These are phyloP conservation scores for Tulasnella sp. DNA, from an alignment of 768 basidiomycete genomes.

Conservation along the genomic window DNA sequence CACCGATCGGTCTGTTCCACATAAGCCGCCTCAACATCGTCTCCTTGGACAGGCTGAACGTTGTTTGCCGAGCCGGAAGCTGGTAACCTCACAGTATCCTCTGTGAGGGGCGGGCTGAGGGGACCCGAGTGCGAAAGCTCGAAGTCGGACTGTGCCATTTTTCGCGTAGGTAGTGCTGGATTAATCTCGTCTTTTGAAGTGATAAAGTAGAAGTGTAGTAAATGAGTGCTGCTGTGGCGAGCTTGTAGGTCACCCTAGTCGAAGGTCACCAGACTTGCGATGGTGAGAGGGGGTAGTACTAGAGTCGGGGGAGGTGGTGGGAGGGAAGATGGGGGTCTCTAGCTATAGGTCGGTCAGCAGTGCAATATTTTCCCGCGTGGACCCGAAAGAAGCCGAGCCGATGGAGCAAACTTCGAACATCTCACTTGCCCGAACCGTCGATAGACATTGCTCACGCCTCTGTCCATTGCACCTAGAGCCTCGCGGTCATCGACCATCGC, in stretches of 20 bases:
- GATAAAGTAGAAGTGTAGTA: neutral
- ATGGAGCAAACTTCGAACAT: neutral
- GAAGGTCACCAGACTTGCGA: neutral
- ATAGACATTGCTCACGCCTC: neutral
- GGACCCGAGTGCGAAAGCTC: neutral
- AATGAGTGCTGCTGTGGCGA: neutral
- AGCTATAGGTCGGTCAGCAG: neutral
- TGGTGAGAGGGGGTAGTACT: neutral
- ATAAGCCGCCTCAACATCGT: slow-evolving; percentile 68
- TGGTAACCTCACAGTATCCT: neutral
- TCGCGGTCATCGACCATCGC: neutral
- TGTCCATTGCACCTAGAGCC: neutral
- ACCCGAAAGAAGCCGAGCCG: neutral
- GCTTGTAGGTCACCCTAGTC: neutral
- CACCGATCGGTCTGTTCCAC: slow-evolving; percentile 66
- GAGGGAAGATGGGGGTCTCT: neutral
- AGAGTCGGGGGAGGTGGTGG: neutral
- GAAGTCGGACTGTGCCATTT: slow-evolving; percentile 10
- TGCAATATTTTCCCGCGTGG: neutral
- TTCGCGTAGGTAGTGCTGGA: neutral
- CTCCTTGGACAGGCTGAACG: slow-evolving; percentile 25
- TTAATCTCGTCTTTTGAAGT: neutral
- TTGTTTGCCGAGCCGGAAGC: slow-evolving; percentile 19
- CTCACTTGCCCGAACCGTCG: neutral
- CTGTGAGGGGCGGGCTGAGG: neutral